Evolutionary conservation across 2,329 filamentous ascomycete genomes (phyloP).

Genomic region (Juglanconis sp.): DNA sequence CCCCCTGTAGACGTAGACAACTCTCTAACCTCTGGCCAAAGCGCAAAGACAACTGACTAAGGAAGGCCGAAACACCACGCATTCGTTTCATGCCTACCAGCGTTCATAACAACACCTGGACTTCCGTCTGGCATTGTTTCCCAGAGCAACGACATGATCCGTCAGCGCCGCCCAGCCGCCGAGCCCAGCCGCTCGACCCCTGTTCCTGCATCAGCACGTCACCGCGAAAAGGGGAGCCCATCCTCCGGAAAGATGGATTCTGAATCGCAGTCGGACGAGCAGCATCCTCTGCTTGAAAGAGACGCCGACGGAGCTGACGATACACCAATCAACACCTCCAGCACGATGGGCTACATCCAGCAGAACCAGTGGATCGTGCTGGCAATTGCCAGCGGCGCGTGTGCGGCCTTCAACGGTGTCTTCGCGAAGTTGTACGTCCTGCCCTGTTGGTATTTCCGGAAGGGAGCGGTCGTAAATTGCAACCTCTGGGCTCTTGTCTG

Average conservation of each 20-base stretch:
- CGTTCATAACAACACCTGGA: neutral
- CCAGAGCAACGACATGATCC: slow-evolving; percentile 18
- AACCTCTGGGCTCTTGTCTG: no score
- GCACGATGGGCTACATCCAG: slow-evolving; percentile 26
- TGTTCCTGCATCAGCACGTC: slow-evolving; percentile 8
- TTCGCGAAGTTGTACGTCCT: slow-evolving; percentile 75
- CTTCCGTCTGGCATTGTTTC: neutral
- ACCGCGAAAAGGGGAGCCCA: neutral
- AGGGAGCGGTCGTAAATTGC: no score
- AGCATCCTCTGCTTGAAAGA: slow-evolving; percentile 22
- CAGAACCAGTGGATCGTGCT: slow-evolving; percentile 61
- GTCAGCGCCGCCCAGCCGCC: slow-evolving; percentile 21
- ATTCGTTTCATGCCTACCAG: neutral
- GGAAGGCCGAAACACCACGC: neutral
- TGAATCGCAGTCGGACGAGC: slow-evolving; percentile 18
- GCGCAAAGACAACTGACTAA: neutral
- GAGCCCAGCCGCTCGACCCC: slow-evolving; percentile 10
- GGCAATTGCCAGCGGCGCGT: slow-evolving; percentile 71
- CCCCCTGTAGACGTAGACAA: neutral
- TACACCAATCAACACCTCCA: slow-evolving; percentile 5
- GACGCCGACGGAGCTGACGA: slow-evolving; percentile 6
- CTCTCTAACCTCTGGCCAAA: neutral
- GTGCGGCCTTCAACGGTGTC: slow-evolving; percentile 77
- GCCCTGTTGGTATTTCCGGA: no score
- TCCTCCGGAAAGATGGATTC: neutral